Base-by-base conservation (phyloP, 2,329 filamentous ascomycete genomes). In the Lecanicillium sp. region DNA sequence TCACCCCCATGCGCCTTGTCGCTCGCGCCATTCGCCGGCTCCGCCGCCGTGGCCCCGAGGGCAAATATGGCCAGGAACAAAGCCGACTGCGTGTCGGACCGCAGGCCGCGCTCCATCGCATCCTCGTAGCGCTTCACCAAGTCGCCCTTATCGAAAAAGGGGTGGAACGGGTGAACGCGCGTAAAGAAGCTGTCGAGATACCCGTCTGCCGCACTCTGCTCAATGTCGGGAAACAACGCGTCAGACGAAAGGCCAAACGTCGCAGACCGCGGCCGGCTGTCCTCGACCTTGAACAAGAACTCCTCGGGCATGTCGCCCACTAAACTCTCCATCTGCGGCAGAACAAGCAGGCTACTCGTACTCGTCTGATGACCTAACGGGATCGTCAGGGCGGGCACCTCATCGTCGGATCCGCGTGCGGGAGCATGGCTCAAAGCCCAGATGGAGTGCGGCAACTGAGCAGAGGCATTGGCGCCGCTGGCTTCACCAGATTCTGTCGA, bases 321-420 rank as follows among this genome's bases (percentile, higher is more conserved):
- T 11, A 25, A 11, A 25, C 34, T 33, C 3, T 41, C 41, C 29
- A 45, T 39, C 35, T 46, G 45, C 3, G 44, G 44, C 13, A 47
- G 37, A n/a, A 34, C 29, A 17, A 49, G 19, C 2, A 49, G 25
- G 10, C 37, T 25, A 25, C 22, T 25, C 11, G 22, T 25, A 25
- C 41, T 46, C n/a, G 46, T 47, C 33, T 47, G 45, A 32, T 49
- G 46, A 0, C 45, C 46, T 11, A 47, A 8, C 0, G 46, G 46
- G 32, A 49, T 49, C 4, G 43, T 49, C 25, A 46, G 42, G 12
- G 43, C 31, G 7, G 40, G 42, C 3, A 42, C 44, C 22, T 32
- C 53, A 45, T 37, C 47, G 52, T 72, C 67, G 68, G 68, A 33
- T 59, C 54, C 41, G 64, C 60, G 44, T 70, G 52, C 22, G 69